Base-by-base conservation (phyloP, 2,329 filamentous ascomycete species). In the Nemania sp. region DNA sequence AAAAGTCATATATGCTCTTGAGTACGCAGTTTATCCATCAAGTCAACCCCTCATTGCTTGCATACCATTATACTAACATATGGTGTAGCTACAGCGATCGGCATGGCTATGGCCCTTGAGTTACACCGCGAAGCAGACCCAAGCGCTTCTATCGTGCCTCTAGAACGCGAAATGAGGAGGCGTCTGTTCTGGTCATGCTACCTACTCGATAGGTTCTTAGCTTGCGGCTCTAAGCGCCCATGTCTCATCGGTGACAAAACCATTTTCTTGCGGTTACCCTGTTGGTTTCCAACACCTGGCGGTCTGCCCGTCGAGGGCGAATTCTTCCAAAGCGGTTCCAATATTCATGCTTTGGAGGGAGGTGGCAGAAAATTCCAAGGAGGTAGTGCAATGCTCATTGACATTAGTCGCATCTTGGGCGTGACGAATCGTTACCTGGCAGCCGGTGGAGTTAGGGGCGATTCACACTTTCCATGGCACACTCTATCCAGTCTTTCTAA, bases 161-260 rank as follows among this genome's bases (percentile, higher is more conserved):
- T 83, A 3, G 90, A 95, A 66, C 81, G 88, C 51, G 91, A 95
- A 73, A 85, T 86, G 66, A 81, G 89, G 40, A 79, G 91, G 49
- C 81, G 89, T n/a, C 75, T 95, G 2, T 96, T 96, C 70, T 96
- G 91, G 91, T 86, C 89, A 2, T 93, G 89, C 67, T 96, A 94
- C 64, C 75, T 95, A 22, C 86, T 95, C 70, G 91, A 96, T 67
- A 82, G 89, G n/a, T 94, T 93, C 63, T 80, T 86, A 61, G 83
- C 88, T 1, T 91, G 88, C 61, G 91, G 91, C 14, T 93, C 90
- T 3, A 91, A 89, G 64, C 80, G 91, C 8, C 89, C 90, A 0
- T 90, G 88, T n/a, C 75, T 95, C 6, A 86, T 94, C 20, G 81
- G 83, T 22, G 91, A 95, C 70, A 85, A 89, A 66, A 86, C 84